Evolutionary conservation across 345 rosid species (phyloP).

Genomic region (Trapa incisa): DNA sequence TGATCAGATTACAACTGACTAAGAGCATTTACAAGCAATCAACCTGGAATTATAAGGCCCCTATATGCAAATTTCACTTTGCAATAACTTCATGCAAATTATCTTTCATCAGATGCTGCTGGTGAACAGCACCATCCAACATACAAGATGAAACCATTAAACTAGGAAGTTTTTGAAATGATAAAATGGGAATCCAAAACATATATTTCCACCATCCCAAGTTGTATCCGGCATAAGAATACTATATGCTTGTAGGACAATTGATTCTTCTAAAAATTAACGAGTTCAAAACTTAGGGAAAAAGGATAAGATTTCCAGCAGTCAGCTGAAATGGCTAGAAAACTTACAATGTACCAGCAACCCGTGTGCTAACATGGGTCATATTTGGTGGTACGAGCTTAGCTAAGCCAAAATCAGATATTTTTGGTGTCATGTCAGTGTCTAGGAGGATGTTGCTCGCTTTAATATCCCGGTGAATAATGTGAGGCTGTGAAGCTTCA

Average conservation of each 20-base stretch:
- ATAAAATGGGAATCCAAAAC: neutral
- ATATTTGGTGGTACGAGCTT: conserved; percentile 69
- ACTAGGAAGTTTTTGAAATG: neutral
- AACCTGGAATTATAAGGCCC: too few species aligned
- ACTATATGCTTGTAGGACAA: neutral
- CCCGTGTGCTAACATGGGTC: conserved; percentile 97
- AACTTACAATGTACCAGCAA: conserved; percentile 98
- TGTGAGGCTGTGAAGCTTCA: conserved; percentile 63
- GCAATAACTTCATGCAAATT: neutral
- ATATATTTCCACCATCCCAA: neutral
- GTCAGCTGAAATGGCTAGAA: neutral
- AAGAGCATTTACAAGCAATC: neutral
- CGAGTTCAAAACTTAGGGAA: neutral
- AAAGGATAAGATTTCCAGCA: neutral
- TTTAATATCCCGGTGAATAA: conserved; percentile 89
- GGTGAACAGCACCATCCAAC: neutral
- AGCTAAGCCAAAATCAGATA: conserved; percentile 93
- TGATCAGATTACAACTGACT: neutral
- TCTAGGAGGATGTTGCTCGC: conserved; percentile 95
- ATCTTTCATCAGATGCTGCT: neutral
- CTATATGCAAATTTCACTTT: too few species aligned
- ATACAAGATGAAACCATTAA: neutral
- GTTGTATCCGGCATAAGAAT: neutral
- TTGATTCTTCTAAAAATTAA: neutral
- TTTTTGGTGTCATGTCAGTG: conserved; percentile 64